phyloP scores from a whole-genome alignment of 371 early-diverging fungal species.

The Synchytrium microbalum region DNA sequence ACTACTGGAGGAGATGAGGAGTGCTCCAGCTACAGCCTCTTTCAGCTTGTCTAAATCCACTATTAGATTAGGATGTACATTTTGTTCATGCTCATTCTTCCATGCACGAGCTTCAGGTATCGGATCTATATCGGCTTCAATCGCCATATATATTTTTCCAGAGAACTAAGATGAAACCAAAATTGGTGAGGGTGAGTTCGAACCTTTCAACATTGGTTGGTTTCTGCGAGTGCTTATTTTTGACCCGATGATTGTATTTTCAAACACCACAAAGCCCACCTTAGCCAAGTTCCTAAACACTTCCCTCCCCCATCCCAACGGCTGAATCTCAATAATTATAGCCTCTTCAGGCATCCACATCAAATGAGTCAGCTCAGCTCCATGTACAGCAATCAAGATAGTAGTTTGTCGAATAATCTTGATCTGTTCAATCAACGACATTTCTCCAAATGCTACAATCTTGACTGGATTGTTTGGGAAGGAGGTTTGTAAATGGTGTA shows the following conservation, averaged over 20 bases:
- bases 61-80: background rate
- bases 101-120: background rate
- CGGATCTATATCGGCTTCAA: background rate
- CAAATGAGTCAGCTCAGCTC: slow-evolving; percentile 30
- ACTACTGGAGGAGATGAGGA: background rate
- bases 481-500: background rate
- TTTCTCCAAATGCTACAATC: slow-evolving; percentile 8
- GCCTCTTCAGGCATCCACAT: slow-evolving; percentile 9
- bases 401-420: slow-evolving; percentile 16
- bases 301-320: background rate
- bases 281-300: background rate
- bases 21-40: background rate
- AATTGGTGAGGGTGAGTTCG: too few species aligned
- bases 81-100: background rate
- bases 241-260: too few species aligned
- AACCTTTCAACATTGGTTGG: background rate
- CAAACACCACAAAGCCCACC: background rate
- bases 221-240: background rate
- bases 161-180: too few species aligned
- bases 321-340: background rate
- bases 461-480: background rate
- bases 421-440: slow-evolving; percentile 23
- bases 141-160: background rate
- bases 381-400: slow-evolving; percentile 30
- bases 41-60: background rate